A percentile compares a stretch with the other conserved stretches of the same genome.
phyloP scores from a whole-genome alignment of 1,139 yeast species.

The Blastobotrys ciferrii region DNA sequence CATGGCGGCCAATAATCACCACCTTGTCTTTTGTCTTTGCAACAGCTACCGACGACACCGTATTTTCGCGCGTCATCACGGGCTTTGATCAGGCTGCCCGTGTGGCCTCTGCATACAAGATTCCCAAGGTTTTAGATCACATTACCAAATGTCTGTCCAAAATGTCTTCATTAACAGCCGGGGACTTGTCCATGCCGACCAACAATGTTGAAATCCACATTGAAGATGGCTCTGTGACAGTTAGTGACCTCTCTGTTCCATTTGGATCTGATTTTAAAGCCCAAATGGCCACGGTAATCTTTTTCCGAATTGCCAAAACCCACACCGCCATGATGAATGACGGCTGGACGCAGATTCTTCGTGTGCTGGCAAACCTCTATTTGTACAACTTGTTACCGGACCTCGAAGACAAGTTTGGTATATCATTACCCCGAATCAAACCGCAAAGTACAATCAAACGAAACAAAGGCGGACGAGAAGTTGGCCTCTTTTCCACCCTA shows the following conservation, averaged over 20 bases:
- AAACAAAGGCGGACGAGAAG: conserved; percentile 59
- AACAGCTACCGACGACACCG: conserved; percentile 87
- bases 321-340: conserved; percentile 44
- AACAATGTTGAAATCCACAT: conserved; percentile 42
- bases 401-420: conserved; percentile 11
- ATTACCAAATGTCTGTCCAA: conserved; percentile 63
- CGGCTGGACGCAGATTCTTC: conserved; percentile 62
- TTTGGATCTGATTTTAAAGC: conserved; percentile 92
- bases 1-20: conserved; percentile 61
- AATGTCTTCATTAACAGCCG: conserved; percentile 47
- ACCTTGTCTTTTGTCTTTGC: conserved; percentile 75
- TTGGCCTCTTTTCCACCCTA: conserved; percentile 80
- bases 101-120: conserved; percentile 64
- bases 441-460: conserved; percentile 67
- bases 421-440: conserved; percentile 54
- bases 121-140: conserved; percentile 59
- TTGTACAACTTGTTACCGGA: conserved; percentile 65
- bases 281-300: conserved; percentile 80
- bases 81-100: conserved; percentile 82
- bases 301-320: conserved; percentile 71
- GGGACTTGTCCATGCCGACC: conserved; percentile 39
- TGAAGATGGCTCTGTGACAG: conserved; percentile 59
- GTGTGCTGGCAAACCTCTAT: conserved; percentile 62
- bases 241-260: conserved; percentile 76
- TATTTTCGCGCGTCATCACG: conserved; percentile 81